These are phyloP conservation scores for Xerocomellus chrysenteron DNA, from an alignment of 768 basidiomycete species.

Conservation along the genomic window DNA sequence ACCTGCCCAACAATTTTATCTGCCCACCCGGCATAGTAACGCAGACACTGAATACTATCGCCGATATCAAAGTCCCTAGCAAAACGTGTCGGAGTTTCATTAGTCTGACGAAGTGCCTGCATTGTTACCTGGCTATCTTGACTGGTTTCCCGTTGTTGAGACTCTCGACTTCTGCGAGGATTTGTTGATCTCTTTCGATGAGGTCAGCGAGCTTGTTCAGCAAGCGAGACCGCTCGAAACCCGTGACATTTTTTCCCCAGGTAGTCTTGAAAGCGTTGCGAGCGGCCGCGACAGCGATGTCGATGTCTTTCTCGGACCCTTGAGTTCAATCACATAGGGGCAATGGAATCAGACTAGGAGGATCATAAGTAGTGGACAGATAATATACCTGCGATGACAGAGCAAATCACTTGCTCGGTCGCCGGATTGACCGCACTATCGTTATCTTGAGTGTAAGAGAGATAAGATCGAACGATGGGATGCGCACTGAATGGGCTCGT, in stretches of 20 bases:
- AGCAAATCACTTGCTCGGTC: slow-evolving; percentile 71
- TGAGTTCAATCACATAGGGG: slow-evolving; percentile 3
- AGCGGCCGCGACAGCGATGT: slow-evolving; percentile 80
- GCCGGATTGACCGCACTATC: slow-evolving; percentile 75
- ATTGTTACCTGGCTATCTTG: slow-evolving; percentile 46
- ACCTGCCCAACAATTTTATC: slow-evolving; percentile 93
- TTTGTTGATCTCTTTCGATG: slow-evolving; percentile 80
- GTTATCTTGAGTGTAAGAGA: slow-evolving; percentile 13
- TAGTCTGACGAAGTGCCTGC: slow-evolving; percentile 35
- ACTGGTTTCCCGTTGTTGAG: slow-evolving; percentile 94
- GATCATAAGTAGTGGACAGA: neutral
- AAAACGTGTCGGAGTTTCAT: neutral
- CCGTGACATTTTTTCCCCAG: slow-evolving; percentile 89
- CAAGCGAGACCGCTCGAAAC: slow-evolving; percentile 75
- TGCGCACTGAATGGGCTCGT: slow-evolving; percentile 61
- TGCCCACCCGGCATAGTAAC: slow-evolving; percentile 95
- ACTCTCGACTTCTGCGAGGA: slow-evolving; percentile 80
- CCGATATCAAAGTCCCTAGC: slow-evolving; percentile 77
- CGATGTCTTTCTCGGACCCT: slow-evolving; percentile 77
- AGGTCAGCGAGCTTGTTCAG: slow-evolving; percentile 87
- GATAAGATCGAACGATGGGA: slow-evolving; percentile 3
- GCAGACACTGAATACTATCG: slow-evolving; percentile 72
- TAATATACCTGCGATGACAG: slow-evolving; percentile 58
- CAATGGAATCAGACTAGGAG: neutral
- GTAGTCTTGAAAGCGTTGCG: slow-evolving; percentile 78